Evolutionary conservation across 163 green algal species (phyloP).

Genomic region (Chloroidium sp.): DNA sequence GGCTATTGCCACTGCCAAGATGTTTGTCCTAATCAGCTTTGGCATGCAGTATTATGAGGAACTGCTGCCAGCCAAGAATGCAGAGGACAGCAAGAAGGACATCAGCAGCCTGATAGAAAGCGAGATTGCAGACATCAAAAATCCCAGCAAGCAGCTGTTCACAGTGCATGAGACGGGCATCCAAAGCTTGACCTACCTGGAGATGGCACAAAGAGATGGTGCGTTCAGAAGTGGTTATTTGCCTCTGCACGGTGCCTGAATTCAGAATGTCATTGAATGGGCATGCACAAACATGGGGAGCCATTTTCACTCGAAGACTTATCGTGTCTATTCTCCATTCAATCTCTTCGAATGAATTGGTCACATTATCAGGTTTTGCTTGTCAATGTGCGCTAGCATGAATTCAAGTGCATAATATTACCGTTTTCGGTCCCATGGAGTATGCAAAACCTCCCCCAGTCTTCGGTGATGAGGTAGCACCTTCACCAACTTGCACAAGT

Average conservation of each 20-base stretch:
- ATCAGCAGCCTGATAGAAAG: conserved; percentile 46
- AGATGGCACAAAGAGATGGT: conserved; percentile 20
- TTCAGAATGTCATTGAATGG: too few relatives aligned
- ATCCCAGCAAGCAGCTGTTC: conserved; percentile 39
- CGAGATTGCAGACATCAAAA: conserved; percentile 62
- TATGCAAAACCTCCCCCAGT: background rate
- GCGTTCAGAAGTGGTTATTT: too few relatives aligned
- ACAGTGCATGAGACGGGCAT: conserved; percentile 41
- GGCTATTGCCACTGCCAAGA: background rate
- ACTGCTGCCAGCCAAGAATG: background rate
- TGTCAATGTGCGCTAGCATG: too few relatives aligned
- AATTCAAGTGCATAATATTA: too few relatives aligned
- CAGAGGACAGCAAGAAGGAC: conserved; percentile 16
- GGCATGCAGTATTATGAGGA: conserved; percentile 38
- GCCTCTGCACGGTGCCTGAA: too few relatives aligned
- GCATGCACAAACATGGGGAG: too few relatives aligned
- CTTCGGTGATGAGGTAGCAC: background rate
- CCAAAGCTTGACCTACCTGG: conserved; percentile 41
- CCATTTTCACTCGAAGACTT: too few relatives aligned
- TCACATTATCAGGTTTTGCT: too few relatives aligned
- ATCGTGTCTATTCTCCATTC: too few relatives aligned
- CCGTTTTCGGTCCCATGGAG: too few relatives aligned
- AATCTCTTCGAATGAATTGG: too few relatives aligned
- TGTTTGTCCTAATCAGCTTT: background rate
- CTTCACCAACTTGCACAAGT: background rate